Evolutionary conservation across 805 yeast genomes (phyloP).

Genomic region (Debaryomyces prosopidis): DNA sequence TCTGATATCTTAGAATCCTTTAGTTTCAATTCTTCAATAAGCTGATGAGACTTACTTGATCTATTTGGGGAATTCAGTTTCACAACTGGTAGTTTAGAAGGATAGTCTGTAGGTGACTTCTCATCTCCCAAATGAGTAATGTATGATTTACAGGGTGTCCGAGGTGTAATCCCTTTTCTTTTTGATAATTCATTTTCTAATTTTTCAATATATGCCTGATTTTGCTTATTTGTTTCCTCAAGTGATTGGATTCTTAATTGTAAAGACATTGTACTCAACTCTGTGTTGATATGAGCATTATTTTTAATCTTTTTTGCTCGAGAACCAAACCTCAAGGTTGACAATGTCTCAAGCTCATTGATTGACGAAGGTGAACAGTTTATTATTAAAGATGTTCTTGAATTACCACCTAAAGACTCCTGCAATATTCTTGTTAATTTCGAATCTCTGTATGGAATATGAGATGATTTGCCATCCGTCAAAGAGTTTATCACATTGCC

Average conservation of each 20-base stretch:
- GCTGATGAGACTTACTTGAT: not conserved
- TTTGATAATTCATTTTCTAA: constrained; percentile 41
- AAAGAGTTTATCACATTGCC: constrained; percentile 82
- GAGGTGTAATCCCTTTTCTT: constrained; percentile 17
- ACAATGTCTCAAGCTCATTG: constrained; percentile 64
- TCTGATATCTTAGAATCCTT: constrained; percentile 30
- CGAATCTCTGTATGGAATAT: constrained; percentile 76
- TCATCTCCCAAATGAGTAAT: not conserved
- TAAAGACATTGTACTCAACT: constrained; percentile 51
- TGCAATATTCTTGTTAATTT: constrained; percentile 76
- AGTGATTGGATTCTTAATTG: constrained; percentile 38
- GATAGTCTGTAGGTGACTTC: not conserved
- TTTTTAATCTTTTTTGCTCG: constrained; percentile 71
- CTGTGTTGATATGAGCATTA: constrained; percentile 62
- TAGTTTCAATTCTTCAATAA: constrained; percentile 22
- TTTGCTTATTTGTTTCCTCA: constrained; percentile 30
- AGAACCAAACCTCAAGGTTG: constrained; percentile 72
- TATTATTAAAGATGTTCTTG: constrained; percentile 70
- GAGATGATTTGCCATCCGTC: constrained; percentile 65
- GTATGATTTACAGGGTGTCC: not conserved
- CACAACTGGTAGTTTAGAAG: not conserved
- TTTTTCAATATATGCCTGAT: constrained; percentile 32
- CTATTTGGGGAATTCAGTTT: not conserved
- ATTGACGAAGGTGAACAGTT: constrained; percentile 66
- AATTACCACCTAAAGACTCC: constrained; percentile 81